A percentile compares a stretch with the other conserved stretches of the same genome.
Conservation (phyloP, 306 rosid genomes). For the Albizia julibrissin region DNA sequence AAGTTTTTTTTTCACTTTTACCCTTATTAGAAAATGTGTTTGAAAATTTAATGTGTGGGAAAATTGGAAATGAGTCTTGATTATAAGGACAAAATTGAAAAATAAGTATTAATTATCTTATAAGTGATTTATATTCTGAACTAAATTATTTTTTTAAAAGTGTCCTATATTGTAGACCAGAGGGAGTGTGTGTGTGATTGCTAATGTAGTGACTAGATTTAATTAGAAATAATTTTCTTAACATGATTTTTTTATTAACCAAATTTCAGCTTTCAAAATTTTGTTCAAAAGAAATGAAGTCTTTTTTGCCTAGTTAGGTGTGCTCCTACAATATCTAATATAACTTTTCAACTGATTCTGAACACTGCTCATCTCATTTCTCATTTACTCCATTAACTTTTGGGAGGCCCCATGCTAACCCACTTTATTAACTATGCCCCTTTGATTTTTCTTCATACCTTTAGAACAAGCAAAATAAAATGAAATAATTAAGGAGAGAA, state of each 20-base stretch:
- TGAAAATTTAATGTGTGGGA: too few relatives aligned
- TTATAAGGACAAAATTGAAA: too few relatives aligned
- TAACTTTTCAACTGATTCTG: neutral
- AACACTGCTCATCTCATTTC: neutral
- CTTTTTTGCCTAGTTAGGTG: neutral
- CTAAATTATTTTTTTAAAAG: too few relatives aligned
- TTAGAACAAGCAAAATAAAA: neutral
- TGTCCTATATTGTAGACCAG: too few relatives aligned
- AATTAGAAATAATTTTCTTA: too few relatives aligned
- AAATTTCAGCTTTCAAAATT: neutral
- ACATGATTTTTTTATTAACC: neutral
- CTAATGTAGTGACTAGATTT: neutral
- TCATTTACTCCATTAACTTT: neutral
- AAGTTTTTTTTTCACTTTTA: too few relatives aligned
- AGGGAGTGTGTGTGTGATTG: too few relatives aligned
- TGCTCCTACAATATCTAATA: neutral
- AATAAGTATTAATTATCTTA: too few relatives aligned
- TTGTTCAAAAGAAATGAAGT: neutral
- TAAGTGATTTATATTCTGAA: too few relatives aligned
- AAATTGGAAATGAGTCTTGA: too few relatives aligned
- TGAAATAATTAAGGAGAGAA: neutral
- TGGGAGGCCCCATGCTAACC: slow-evolving; percentile 15
- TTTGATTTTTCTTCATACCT: neutral
- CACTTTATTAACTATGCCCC: slow-evolving; percentile 5
- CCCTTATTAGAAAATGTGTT: too few relatives aligned